Conservation (phyloP, 495 filamentous ascomycete species). For the Penicillium bovifimosum region DNA sequence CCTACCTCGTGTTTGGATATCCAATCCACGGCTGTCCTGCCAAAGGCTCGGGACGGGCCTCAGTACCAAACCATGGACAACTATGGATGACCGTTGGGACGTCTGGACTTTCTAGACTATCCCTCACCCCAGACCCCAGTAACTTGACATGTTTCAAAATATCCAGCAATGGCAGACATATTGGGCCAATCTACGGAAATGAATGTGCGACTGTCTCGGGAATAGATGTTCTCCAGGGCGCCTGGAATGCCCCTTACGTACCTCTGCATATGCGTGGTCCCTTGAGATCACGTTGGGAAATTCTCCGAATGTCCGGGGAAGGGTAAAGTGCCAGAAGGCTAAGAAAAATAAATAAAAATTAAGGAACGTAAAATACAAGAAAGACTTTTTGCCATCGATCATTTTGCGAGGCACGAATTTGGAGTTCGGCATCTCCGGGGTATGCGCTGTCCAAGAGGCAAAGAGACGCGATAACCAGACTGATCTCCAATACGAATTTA, state of each 20-base stretch:
- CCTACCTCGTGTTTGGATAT: not conserved
- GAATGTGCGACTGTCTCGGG: not conserved
- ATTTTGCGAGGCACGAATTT: not conserved
- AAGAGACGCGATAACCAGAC: conserved; percentile 14
- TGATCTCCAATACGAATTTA: not conserved
- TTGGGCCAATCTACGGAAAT: not conserved
- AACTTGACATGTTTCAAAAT: not conserved
- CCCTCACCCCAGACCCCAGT: not conserved
- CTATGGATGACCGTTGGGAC: conserved; percentile 1
- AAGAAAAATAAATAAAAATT: conserved; percentile 1
- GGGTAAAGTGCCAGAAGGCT: not conserved
- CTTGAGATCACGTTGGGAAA: conserved; percentile 14
- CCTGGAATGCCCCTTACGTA: conserved; percentile 3
- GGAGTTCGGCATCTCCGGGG: conserved; percentile 25
- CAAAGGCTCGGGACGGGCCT: conserved; percentile 27
- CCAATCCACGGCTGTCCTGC: not conserved
- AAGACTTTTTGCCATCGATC: not conserved
- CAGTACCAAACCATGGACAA: conserved; percentile 21
- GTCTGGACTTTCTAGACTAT: not conserved
- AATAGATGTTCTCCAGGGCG: not conserved
- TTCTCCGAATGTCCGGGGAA: conserved; percentile 19
- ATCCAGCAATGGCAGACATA: not conserved
- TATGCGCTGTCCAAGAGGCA: conserved; percentile 25
- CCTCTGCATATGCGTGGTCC: conserved; percentile 7
- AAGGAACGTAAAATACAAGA: not conserved